Conservation (phyloP, 2,329 filamentous ascomycete genomes). For the Aspergillus tubingensis region DNA sequence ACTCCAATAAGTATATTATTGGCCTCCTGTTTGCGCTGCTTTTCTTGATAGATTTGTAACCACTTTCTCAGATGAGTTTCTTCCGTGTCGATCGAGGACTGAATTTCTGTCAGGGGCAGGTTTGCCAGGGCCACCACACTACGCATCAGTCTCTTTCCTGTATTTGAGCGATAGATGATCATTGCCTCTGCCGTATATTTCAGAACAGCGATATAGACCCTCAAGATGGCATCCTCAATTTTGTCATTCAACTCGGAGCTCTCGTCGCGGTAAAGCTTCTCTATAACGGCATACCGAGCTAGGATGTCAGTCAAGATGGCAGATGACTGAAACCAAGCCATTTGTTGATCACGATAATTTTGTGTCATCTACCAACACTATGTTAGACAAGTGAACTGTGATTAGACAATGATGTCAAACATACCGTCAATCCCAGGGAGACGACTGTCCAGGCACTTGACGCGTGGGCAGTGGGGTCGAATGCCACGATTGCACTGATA, state of each 20-base stretch:
- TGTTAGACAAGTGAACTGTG: neutral
- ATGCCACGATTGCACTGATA: constrained; percentile 10
- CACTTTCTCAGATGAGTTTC: neutral
- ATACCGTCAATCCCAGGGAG: constrained; percentile 21
- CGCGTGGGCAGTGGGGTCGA: constrained; percentile 20
- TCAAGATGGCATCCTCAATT: too few species aligned
- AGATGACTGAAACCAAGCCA: constrained; percentile 17
- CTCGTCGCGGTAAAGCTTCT: too few species aligned
- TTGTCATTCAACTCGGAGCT: too few species aligned
- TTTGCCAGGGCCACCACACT: too few species aligned
- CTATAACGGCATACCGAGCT: neutral
- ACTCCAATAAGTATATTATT: neutral
- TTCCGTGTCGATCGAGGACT: neutral
- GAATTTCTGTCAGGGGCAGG: neutral
- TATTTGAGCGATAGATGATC: too few species aligned
- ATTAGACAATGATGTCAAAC: neutral
- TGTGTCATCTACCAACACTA: constrained; percentile 15
- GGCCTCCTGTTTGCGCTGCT: neutral
- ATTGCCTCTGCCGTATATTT: too few species aligned
- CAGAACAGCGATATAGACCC: too few species aligned
- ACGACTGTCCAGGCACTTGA: constrained; percentile 21
- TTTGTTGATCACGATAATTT: constrained; percentile 12
- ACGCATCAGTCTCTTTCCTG: too few species aligned
- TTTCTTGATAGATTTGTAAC: neutral
- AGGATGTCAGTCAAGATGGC: constrained; percentile 19